phyloP scores from a whole-genome alignment of 140 eudicot species.

The Cichorium intybus region DNA sequence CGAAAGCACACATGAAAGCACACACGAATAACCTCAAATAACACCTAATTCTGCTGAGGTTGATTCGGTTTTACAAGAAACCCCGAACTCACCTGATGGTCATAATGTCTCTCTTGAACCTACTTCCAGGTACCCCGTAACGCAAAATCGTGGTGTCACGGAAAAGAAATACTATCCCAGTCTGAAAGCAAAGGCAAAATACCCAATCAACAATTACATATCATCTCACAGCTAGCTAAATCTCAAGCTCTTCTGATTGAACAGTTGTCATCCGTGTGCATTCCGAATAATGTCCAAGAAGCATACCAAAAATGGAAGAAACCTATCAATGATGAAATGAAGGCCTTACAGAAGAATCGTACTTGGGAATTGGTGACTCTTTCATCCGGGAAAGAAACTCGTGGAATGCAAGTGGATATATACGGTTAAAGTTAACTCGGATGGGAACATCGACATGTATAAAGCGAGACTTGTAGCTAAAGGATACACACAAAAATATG shows the following conservation, averaged over 20 bases:
- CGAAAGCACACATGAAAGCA: too few relatives aligned
- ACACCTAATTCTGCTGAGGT: background rate
- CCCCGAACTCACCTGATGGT: background rate
- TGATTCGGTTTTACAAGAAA: background rate
- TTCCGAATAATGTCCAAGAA: constrained; percentile 1
- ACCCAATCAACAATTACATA: background rate
- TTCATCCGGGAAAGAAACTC: background rate
- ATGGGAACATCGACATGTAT: constrained; percentile 26
- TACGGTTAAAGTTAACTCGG: background rate
- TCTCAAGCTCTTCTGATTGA: background rate
- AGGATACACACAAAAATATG: too few relatives aligned
- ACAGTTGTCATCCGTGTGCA: constrained; percentile 2
- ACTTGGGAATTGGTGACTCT: background rate
- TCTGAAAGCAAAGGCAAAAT: background rate
- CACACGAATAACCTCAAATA: background rate
- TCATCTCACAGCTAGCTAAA: background rate
- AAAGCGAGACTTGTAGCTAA: too few relatives aligned
- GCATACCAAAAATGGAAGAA: background rate
- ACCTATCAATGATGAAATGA: too few relatives aligned
- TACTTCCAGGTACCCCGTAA: background rate
- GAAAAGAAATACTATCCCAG: background rate
- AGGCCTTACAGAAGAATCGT: too few relatives aligned
- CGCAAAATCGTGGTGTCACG: background rate
- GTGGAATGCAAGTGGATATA: background rate
- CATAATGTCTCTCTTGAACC: background rate